Evolutionary conservation across 2,329 filamentous ascomycete genomes (phyloP).

Genomic region (Aspergillus clavatus): DNA sequence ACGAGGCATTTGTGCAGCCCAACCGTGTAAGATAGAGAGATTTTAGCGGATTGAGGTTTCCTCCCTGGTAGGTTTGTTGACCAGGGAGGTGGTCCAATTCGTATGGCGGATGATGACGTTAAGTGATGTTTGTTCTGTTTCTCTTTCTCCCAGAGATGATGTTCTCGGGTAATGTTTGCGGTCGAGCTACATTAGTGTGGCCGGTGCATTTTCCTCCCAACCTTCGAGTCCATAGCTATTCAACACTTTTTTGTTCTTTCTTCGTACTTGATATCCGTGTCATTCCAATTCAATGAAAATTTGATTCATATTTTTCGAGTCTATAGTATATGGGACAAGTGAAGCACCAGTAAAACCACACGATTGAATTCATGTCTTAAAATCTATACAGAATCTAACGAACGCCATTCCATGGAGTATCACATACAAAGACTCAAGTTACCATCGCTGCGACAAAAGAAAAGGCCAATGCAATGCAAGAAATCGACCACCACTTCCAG

Average conservation of each 20-base stretch:
- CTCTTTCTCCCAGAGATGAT: not conserved
- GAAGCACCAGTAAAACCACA: too few relatives aligned
- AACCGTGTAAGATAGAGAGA: not conserved
- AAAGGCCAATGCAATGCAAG: too few relatives aligned
- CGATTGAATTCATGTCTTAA: too few relatives aligned
- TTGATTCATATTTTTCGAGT: too few relatives aligned
- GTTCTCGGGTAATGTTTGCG: not conserved
- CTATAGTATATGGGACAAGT: too few relatives aligned
- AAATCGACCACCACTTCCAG: too few relatives aligned
- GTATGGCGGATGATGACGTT: not conserved
- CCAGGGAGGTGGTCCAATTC: too few relatives aligned
- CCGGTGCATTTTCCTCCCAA: not conserved
- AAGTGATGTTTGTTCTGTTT: not conserved
- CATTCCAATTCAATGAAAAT: too few relatives aligned
- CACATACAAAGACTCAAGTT: constrained; percentile 1
- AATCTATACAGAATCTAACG: too few relatives aligned
- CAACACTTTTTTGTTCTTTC: not conserved
- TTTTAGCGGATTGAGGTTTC: too few relatives aligned
- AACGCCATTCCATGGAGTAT: not conserved
- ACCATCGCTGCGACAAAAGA: too few relatives aligned
- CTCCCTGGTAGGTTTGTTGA: too few relatives aligned
- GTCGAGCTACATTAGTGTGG: not conserved
- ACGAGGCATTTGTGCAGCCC: not conserved
- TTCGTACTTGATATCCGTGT: not conserved
- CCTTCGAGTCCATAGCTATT: not conserved